Percentiles rank a stretch among this genome's conserved stretches.
phyloP scores from a whole-genome alignment of 441 rosid species.

The Lepidium campestre region DNA sequence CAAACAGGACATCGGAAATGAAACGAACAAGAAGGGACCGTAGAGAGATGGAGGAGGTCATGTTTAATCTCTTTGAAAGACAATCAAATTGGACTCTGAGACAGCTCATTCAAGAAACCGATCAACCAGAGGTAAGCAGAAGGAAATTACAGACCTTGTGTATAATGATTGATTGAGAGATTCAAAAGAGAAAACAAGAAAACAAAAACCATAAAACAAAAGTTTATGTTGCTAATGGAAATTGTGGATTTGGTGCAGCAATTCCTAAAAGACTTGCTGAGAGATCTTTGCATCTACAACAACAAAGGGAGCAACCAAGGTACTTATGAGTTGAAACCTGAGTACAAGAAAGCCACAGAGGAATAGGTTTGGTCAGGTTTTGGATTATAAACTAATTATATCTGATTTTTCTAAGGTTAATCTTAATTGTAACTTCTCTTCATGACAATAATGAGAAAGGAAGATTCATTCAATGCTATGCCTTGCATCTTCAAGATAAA shows the following conservation, averaged over 20 bases:
- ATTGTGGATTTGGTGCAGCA: constrained; percentile 37
- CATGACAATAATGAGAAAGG: background rate
- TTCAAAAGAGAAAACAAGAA: background rate
- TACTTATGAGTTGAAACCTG: constrained; percentile 60
- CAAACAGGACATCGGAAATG: constrained; percentile 39
- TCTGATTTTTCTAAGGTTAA: background rate
- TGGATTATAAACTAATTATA: background rate
- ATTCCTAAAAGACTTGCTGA: constrained; percentile 63
- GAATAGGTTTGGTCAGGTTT: constrained; percentile 16
- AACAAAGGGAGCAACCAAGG: constrained; percentile 69
- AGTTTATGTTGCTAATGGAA: background rate
- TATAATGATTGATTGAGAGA: background rate
- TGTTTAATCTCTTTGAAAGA: constrained; percentile 70
- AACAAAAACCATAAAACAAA: background rate
- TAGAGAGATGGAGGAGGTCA: constrained; percentile 62
- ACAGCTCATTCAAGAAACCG: constrained; percentile 62
- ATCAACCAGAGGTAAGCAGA: constrained; percentile 56
- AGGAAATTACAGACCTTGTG: background rate
- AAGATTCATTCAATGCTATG: background rate
- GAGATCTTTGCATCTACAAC: constrained; percentile 62
- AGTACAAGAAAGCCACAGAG: constrained; percentile 41
- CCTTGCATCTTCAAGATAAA: background rate
- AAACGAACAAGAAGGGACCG: constrained; percentile 69
- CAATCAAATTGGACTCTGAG: constrained; percentile 59
- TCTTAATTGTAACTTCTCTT: background rate